These are phyloP conservation scores for Citrullus mucosospermus DNA, from an alignment of 306 rosid genomes.

Conservation along the genomic window DNA sequence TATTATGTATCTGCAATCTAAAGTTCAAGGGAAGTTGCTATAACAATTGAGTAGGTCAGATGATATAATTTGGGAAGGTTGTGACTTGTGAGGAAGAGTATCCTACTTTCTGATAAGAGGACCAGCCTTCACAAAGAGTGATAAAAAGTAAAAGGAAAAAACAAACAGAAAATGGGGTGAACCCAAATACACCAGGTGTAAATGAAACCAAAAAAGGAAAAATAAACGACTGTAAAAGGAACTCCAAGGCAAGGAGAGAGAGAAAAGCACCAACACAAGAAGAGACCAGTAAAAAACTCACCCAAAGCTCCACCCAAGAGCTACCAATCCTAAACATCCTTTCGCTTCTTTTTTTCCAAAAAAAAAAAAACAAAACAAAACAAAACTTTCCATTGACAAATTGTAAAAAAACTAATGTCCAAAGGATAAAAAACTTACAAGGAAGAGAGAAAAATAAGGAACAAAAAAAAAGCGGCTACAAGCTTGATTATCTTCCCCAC, in stretches of 20 bases:
- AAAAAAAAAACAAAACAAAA: no score
- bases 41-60: background rate
- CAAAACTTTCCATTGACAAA: no score
- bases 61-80: background rate
- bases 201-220: background rate
- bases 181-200: background rate
- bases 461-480: background rate
- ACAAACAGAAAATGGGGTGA: background rate
- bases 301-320: background rate
- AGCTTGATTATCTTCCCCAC: background rate
- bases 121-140: background rate
- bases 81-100: background rate
- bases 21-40: background rate
- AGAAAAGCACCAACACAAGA: background rate
- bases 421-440: no score
- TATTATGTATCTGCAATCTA: background rate
- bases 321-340: background rate
- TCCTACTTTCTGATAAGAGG: background rate
- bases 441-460: no score
- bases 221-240: background rate
- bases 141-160: background rate
- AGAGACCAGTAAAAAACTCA: background rate
- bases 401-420: no score
- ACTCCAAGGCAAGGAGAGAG: background rate
- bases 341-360: background rate